Evolutionary conservation across 2,329 filamentous ascomycete species (phyloP), one percentile per base, ranked within the genome.

Genomic region (Botryotinia calthae): DNA sequence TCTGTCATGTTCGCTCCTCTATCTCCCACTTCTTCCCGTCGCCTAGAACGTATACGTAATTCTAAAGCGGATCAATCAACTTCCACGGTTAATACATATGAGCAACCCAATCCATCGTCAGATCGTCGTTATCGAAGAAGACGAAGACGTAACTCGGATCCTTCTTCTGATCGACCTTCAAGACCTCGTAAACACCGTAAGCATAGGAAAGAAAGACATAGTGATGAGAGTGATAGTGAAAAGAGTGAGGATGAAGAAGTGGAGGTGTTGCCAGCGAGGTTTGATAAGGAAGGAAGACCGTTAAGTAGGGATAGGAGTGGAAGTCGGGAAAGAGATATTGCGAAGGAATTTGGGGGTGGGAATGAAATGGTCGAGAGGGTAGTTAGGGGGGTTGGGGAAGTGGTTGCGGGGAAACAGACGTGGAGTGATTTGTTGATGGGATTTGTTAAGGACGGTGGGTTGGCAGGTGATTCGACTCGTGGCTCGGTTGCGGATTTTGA

Each of bases 1-100:
- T 80, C 79, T 40, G 80, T 81, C 59, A 77, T 75, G 31, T 81
- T 81, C 67, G 78, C 77, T 22, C 79, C 79, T 22, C 75, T 81
- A 12, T 80, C 79, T 3, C 79, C 79, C 25, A 77, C 75, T 20
- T 80, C 78, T 37, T 77, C 77, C 12, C 76, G 75, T 16, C 70
- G 70, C 20, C 58, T 71, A 46, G 70, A 71, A 71, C 59, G 59
- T 56, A 71, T 71, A 22, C 70, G 46, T 20, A 71, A 22, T 66
- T 63, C 70, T 5, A 71, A 71, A 44, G 70, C 70, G 8, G 61
- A 56, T 14, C 59, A 46, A 54, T 71, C 70, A 5, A 54, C 70
- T 4, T 65, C 59, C 9, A 66, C 70, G n/a, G 51, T 72, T 12
- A 48, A 73, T 42, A 54, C 66, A 7, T 74, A 71, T 16, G 70